phyloP scores from a whole-genome alignment of 768 basidiomycete genomes.

The Leccinum boreale region DNA sequence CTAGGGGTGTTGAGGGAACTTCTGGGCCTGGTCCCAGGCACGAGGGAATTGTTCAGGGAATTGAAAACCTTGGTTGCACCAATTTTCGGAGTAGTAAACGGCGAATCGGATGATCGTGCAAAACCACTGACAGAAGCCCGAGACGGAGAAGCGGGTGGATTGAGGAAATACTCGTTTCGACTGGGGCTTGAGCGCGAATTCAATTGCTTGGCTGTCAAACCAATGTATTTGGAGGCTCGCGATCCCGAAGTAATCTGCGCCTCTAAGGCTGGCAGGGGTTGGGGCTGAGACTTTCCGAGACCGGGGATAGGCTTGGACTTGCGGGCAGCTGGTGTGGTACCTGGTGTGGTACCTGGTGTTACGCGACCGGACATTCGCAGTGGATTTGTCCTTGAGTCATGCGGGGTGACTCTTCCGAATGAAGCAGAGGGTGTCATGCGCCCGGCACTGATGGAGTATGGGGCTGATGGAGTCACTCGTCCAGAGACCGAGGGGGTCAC shows the following conservation, averaged over 20 bases:
- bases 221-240: conserved; percentile 78
- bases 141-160: conserved; percentile 34
- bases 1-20: conserved; percentile 50
- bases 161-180: conserved; percentile 20
- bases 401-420: conserved; percentile 42
- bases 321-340: conserved; percentile 29
- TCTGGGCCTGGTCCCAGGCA: conserved; percentile 29
- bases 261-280: conserved; percentile 24
- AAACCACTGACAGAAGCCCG: conserved; percentile 38
- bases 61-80: conserved; percentile 28
- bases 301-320: conserved; percentile 31
- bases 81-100: conserved; percentile 69
- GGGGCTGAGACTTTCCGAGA: conserved; percentile 33
- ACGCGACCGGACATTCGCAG: conserved; percentile 41
- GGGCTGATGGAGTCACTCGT: conserved; percentile 43
- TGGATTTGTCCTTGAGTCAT: conserved; percentile 26
- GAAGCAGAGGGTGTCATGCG: conserved; percentile 57
- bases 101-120: conserved; percentile 43
- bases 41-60: conserved; percentile 11
- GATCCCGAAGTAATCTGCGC: conserved; percentile 73
- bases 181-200: conserved; percentile 37
- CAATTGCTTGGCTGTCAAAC: conserved; percentile 82
- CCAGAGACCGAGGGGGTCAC: conserved; percentile 44
- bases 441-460: conserved; percentile 37
- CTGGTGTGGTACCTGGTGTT: conserved; percentile 49